A percentile compares a stretch with the other conserved stretches of the same genome.
phyloP scores from a whole-genome alignment of 805 yeast species.

The Yarrowia divulgata region DNA sequence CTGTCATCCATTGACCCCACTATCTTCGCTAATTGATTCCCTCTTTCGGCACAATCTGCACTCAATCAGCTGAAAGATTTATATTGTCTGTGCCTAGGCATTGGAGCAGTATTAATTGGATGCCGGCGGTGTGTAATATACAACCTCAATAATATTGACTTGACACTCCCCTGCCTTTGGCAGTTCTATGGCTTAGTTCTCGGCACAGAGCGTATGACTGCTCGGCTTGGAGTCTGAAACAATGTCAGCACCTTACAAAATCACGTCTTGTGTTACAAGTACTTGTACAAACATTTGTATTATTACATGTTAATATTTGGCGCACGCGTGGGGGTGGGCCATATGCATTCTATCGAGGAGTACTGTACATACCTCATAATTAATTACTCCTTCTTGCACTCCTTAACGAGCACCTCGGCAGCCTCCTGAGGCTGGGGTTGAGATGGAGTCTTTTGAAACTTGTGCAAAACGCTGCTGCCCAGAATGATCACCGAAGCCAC shows the following conservation, averaged over 20 bases:
- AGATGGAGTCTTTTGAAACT: neutral
- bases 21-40: neutral
- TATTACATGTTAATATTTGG: constrained; percentile 11
- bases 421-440: neutral
- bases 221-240: too few relatives aligned
- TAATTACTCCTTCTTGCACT: constrained; percentile 20
- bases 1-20: neutral
- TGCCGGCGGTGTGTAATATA: neutral
- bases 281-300: neutral
- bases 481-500: constrained; percentile 20
- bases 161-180: neutral
- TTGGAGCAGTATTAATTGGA: neutral
- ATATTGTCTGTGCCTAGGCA: neutral
- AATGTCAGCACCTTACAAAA: too few relatives aligned
- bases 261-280: too few relatives aligned
- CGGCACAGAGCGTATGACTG: too few relatives aligned
- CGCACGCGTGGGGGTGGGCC: neutral
- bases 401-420: constrained; percentile 11
- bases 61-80: constrained; percentile 8
- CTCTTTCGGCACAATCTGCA: neutral
- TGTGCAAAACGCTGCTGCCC: constrained; percentile 12
- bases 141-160: neutral
- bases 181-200: neutral
- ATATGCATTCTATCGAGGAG: constrained; percentile 15
- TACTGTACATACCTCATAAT: too few relatives aligned